These are phyloP conservation scores for Xylaria acuta DNA, from an alignment of 495 filamentous ascomycete species.

Conservation along the genomic window DNA sequence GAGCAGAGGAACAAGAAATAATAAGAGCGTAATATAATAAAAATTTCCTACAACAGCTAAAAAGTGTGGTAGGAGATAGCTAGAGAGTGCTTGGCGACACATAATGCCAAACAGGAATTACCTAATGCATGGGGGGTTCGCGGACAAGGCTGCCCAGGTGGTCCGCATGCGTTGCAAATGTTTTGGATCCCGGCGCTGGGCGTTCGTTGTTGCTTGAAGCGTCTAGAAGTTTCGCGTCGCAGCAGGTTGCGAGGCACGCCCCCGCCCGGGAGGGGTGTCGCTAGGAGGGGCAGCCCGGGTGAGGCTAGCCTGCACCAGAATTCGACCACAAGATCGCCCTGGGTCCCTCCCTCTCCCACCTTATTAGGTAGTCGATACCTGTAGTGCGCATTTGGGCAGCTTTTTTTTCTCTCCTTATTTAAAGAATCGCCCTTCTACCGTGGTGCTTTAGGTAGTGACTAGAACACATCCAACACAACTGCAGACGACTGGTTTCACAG, in stretches of 20 bases:
- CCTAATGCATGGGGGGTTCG: conserved; percentile 6
- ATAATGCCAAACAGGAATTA: conserved; percentile 7
- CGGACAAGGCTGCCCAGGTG: conserved; percentile 14
- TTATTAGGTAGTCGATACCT: conserved; percentile 30
- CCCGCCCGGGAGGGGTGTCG: conserved; percentile 10
- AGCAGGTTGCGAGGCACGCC: background rate
- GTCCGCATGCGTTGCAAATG: conserved; percentile 15
- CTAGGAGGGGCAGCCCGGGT: conserved; percentile 29
- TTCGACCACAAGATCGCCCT: conserved; percentile 18
- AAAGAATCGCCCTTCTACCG: conserved; percentile 12
- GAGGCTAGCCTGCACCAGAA: conserved; percentile 28
- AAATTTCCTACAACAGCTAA: background rate
- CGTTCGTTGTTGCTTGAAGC: conserved; percentile 22
- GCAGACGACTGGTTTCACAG: conserved; percentile 10
- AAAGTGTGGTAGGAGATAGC: background rate
- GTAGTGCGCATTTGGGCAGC: conserved; percentile 42
- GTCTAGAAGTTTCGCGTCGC: conserved; percentile 28
- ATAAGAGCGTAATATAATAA: background rate
- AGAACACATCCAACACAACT: conserved; percentile 7
- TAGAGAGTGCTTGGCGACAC: conserved; percentile 6
- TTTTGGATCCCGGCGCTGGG: background rate
- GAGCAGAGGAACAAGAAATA: background rate
- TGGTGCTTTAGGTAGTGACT: conserved; percentile 8
- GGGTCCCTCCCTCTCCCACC: conserved; percentile 21
- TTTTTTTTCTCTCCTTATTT: conserved; percentile 28